These are phyloP conservation scores for Hymenoscyphus scutula DNA, from an alignment of 2,329 filamentous ascomycete species.

Conservation along the genomic window DNA sequence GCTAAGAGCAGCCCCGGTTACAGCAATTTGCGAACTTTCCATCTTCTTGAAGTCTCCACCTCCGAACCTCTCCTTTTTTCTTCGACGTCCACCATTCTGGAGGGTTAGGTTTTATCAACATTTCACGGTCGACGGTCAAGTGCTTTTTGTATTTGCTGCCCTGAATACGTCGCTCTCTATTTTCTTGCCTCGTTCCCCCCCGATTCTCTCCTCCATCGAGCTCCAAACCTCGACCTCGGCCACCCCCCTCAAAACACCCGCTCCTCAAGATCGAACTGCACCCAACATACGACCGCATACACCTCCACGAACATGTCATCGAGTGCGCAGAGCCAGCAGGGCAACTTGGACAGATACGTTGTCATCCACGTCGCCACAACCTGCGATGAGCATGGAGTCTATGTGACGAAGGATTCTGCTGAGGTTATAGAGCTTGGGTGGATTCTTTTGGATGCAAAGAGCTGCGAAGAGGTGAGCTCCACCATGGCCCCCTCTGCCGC, in stretches of 20 bases:
- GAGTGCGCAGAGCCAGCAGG: constrained; percentile 51
- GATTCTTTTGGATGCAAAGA: constrained; percentile 91
- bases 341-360: constrained; percentile 90
- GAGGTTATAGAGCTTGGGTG: constrained; percentile 99
- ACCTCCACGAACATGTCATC: constrained; percentile 47
- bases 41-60: constrained; percentile 11
- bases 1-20: constrained; percentile 3
- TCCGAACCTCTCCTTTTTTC: constrained; percentile 20
- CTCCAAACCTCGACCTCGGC: constrained; percentile 64
- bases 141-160: constrained; percentile 52
- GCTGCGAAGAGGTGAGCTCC: constrained; percentile 79
- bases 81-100: constrained; percentile 19
- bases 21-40: constrained; percentile 12
- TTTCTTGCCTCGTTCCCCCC: constrained; percentile 52
- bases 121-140: constrained; percentile 42
- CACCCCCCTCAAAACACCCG: constrained; percentile 47
- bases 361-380: constrained; percentile 98
- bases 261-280: constrained; percentile 39
- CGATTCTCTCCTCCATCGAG: constrained; percentile 64
- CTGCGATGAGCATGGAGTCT: constrained; percentile 98
- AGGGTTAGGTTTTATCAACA: constrained; percentile 15
- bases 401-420: constrained; percentile 98
- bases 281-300: constrained; percentile 56
- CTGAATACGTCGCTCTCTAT: constrained; percentile 45
- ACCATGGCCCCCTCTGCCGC: constrained; percentile 12